A percentile compares a stretch with the other conserved stretches of the same genome.
These are phyloP conservation scores for Fusarium pininemorale DNA, from an alignment of 2,329 filamentous ascomycete genomes.

Conservation along the genomic window DNA sequence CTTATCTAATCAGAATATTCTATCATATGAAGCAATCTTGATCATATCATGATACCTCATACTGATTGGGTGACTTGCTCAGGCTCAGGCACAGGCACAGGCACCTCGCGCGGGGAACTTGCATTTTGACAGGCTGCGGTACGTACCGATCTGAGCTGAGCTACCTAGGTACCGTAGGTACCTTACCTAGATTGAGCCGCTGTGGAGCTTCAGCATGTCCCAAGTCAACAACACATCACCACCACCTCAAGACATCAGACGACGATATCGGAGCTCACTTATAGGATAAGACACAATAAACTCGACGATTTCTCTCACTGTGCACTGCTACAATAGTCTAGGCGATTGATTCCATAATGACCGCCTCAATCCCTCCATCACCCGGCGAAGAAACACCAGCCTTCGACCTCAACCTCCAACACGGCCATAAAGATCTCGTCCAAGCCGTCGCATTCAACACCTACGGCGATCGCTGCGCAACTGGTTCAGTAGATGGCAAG, in stretches of 20 bases:
- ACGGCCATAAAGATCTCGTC: slow-evolving; percentile 82
- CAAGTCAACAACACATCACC: slow-evolving; percentile 36
- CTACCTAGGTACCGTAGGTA: too few relatives aligned
- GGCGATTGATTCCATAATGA: slow-evolving; percentile 36
- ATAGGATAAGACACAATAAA: background rate
- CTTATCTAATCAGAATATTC: background rate
- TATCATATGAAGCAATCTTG: background rate
- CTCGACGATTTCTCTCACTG: background rate
- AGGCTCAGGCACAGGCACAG: background rate
- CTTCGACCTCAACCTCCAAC: slow-evolving; percentile 71
- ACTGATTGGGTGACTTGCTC: slow-evolving; percentile 9
- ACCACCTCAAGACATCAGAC: slow-evolving; percentile 9
- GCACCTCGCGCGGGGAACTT: slow-evolving; percentile 19
- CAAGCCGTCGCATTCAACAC: slow-evolving; percentile 89
- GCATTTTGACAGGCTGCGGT: slow-evolving; percentile 28
- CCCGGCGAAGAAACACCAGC: slow-evolving; percentile 56
- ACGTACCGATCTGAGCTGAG: slow-evolving; percentile 31
- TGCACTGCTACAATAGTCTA: background rate
- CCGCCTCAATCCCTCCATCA: slow-evolving; percentile 46
- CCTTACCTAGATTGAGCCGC: slow-evolving; percentile 30
- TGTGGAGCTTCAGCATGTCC: slow-evolving; percentile 31
- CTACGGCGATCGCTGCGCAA: slow-evolving; percentile 91
- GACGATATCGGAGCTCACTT: slow-evolving; percentile 12
- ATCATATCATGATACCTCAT: background rate
- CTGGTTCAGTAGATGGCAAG: slow-evolving; percentile 90